Evolutionary conservation across 192 early-diverging fungal species (phyloP), one percentile per base, ranked within the genome.

Genomic region (Backusella circina): DNA sequence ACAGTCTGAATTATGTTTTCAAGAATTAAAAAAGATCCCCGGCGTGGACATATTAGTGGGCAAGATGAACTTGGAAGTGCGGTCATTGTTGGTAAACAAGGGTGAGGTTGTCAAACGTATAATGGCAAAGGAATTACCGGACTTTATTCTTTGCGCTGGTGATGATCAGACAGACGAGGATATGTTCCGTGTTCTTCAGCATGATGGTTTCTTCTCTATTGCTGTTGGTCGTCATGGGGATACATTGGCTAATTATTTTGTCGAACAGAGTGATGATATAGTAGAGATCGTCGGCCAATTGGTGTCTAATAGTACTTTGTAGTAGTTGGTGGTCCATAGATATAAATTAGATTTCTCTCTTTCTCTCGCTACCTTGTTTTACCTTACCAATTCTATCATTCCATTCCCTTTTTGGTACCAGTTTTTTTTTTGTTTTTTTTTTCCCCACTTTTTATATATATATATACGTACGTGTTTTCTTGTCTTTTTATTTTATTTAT

Each of bases 161-260:
- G 97, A 99, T 80, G 97, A 98, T 83, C 91, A 94, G 81, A 99
- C 98, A 1, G 98, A 99, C 77, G 96, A 98, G 78, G 97, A 98
- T 78, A 98, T 99, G 96, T 98, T 99, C 78, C 87, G 88, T 67
- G 88, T 88, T 0, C 78, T 98, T 72, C 73, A 82, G 5, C 33
- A 77, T 39, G 39, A 71, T 23, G 23, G 32, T 1, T 31, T 32
- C 57, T 71, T 72, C 94, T 93, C 80, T 92, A 90, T 5, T 83
- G 87, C 70, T 94, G 91, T 98, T 38, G 96, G 96, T 5, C 87
- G 90, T 39, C 79, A 93, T 0, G 97, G 96, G 83, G 93, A 93
- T 86, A 97, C 94, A 7, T 82, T 90, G 12, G 95, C 96, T 0
- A 79, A 84, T 73, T 97, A 92, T 90, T 93, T 95, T 81, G 93